phyloP scores from a whole-genome alignment of 1,284 basidiomycete species.

The Pseudozyma sp. region DNA sequence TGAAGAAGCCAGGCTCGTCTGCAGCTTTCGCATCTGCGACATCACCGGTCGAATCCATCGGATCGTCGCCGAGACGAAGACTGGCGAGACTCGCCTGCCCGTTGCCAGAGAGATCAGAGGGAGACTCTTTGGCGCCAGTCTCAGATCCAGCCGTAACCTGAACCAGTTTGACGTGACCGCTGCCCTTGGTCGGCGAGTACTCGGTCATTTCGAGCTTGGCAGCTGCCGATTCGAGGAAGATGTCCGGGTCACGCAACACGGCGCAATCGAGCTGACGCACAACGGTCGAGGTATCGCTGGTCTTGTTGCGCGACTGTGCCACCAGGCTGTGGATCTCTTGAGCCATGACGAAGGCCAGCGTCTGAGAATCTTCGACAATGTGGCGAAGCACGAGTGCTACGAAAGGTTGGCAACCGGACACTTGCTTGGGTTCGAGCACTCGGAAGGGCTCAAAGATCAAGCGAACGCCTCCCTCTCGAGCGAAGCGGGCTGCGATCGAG shows the following conservation, averaged over 20 bases:
- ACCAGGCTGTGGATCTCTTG: constrained; percentile 75
- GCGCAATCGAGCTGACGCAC: constrained; percentile 82
- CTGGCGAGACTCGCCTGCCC: constrained; percentile 47
- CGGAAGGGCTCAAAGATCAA: constrained; percentile 60
- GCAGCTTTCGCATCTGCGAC: constrained; percentile 41
- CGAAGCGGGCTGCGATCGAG: constrained; percentile 42
- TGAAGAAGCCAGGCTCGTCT: constrained; percentile 43
- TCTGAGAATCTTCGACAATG: constrained; percentile 81
- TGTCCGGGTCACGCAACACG: constrained; percentile 81
- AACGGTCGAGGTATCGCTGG: constrained; percentile 78
- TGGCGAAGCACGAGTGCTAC: constrained; percentile 90
- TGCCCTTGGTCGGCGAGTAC: constrained; percentile 47
- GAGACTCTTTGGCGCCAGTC: constrained; percentile 27
- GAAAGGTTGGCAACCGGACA: constrained; percentile 78
- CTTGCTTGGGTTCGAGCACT: constrained; percentile 38
- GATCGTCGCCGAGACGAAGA: constrained; percentile 72
- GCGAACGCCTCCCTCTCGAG: constrained; percentile 49
- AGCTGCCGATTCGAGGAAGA: constrained; percentile 77
- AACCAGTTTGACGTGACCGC: constrained; percentile 42
- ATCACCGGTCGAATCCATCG: constrained; percentile 74
- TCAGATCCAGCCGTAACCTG: constrained; percentile 20
- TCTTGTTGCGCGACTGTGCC: constrained; percentile 67
- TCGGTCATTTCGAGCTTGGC: constrained; percentile 60
- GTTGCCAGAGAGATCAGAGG: constrained; percentile 47
- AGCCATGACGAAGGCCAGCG: constrained; percentile 80